Base-by-base conservation (phyloP, 306 rosid species). In the Arachis stenosperma region DNA sequence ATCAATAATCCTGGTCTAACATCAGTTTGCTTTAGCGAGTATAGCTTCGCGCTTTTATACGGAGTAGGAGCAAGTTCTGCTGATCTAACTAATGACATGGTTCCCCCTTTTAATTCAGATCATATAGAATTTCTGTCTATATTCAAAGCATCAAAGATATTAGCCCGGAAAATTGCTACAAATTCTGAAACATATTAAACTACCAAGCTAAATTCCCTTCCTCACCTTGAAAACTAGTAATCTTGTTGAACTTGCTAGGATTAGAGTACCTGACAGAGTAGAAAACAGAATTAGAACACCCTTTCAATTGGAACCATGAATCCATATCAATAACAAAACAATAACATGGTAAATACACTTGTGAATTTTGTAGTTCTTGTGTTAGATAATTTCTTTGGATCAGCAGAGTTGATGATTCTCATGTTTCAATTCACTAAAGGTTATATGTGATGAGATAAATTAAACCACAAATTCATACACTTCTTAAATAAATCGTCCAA, bases 21-120 rank as follows among this genome's bases (percentile, higher is more conserved):
- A 67, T 81, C 86, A 58, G 85, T 84, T 61, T 83, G 92, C 57
- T 90, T 90, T 7, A 84, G 74, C 5, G 96, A 78, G 84, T 85
- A 88, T 65, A 90, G 85, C 79, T 88, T 90, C n/a, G 82, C 80
- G 78, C 81, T 90, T 81, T 86, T 62, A 73, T 80, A 89, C 0
- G 93, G 71, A 17, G 90, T 42, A 6, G 89, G 61, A 62, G 90
- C 78, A 37, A 81, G 58, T 75, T 88, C 88, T 44, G 84, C 83
- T 15, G 96, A 77, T 74, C 94, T 76, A 41, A 88, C 89, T 74
- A 90, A 80, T 7, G 96, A 92, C 98, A 90, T 90, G 71, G 71
- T 79, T 75, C 61, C 42, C 42, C 62, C 68, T 71, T 61, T 61
- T 65, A 62, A 29, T 65, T 65, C 59, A 55, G 55, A 83, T 68